Base-by-base conservation (phyloP, 1,139 yeast genomes). In the Hansenula sp. region DNA sequence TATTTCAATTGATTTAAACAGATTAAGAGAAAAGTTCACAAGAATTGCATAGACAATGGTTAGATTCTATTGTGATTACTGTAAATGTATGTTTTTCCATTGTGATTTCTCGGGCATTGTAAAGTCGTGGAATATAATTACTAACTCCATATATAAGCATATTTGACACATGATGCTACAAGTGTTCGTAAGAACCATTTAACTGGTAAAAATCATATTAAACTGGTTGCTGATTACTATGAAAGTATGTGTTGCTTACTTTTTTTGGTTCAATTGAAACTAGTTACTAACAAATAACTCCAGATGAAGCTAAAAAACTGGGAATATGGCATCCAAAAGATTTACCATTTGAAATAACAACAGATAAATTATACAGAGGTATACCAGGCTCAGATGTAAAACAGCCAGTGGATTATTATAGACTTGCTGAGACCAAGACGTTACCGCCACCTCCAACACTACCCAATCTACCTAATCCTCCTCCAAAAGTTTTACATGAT, bases 141-240 rank as follows among this genome's bases (percentile, higher is more conserved):
- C 35, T 43, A 47, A 50, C 46, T 27, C 19, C 33, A 24, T 13
- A 27, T 33, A 15, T 42, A 7, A 54, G 72, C 91, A 21, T 84
- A 85, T 57, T 71, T 90, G 48, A 90, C 96, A 2, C 97, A 90
- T 60, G 96, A 89, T 65, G 85, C 96, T 28, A 72, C 81, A 61
- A 85, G 95, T 66, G 97, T 90, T 43, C 70, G 96, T 37, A 83
- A 85, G 58, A 83, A 91, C 36, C 98, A 91, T 64, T 67, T 87
- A 41, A 70, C 77, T 41, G 98, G 98, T 13, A 79, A 79, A 57
- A 84, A 86, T 61, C 98, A 91, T 62, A 72, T 87, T 41, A 76
- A 78, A 53, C 74, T 78, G 47, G 88, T 86, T 47, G 81, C 90
- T 47, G 86, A 84, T 49, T 90, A 88, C 67, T 90, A 86, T 56